Percentiles rank a stretch among this genome's conserved stretches.
These are phyloP conservation scores for Nemania bipapillata DNA, from an alignment of 2,329 filamentous ascomycete genomes.

Conservation along the genomic window DNA sequence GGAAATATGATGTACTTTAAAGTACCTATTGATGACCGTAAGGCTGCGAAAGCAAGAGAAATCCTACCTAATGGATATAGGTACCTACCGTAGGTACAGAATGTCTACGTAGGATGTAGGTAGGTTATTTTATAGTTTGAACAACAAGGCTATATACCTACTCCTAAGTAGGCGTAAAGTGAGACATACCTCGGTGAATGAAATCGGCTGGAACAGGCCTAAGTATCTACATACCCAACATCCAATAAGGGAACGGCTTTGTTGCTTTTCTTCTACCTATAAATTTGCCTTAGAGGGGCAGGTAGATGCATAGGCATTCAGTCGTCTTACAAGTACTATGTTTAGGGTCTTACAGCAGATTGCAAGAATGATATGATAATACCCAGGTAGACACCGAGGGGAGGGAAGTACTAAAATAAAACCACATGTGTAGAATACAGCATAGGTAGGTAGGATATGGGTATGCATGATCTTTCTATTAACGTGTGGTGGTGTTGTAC, in stretches of 20 bases:
- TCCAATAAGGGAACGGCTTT: neutral
- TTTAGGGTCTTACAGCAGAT: neutral
- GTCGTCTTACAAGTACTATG: neutral
- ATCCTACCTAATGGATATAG: neutral
- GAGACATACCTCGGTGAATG: neutral
- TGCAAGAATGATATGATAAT: neutral
- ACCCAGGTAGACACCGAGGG: neutral
- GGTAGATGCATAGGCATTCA: neutral
- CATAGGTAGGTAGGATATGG: too few species aligned
- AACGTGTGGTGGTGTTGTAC: neutral
- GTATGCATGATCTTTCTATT: conserved; percentile 1
- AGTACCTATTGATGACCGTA: too few species aligned
- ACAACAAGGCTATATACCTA: neutral
- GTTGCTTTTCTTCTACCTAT: conserved; percentile 2
- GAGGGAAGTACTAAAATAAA: neutral
- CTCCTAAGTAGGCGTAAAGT: neutral
- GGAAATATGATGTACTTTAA: too few species aligned
- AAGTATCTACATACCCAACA: neutral
- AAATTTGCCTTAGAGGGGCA: neutral
- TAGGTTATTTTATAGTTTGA: too few species aligned
- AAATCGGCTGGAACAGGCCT: neutral
- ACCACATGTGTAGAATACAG: neutral
- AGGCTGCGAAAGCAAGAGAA: too few species aligned
- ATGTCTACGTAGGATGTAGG: too few species aligned
- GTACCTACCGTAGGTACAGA: too few species aligned